These are phyloP conservation scores for Aspergillus persii DNA, from an alignment of 2,329 filamentous ascomycete genomes.

Conservation along the genomic window DNA sequence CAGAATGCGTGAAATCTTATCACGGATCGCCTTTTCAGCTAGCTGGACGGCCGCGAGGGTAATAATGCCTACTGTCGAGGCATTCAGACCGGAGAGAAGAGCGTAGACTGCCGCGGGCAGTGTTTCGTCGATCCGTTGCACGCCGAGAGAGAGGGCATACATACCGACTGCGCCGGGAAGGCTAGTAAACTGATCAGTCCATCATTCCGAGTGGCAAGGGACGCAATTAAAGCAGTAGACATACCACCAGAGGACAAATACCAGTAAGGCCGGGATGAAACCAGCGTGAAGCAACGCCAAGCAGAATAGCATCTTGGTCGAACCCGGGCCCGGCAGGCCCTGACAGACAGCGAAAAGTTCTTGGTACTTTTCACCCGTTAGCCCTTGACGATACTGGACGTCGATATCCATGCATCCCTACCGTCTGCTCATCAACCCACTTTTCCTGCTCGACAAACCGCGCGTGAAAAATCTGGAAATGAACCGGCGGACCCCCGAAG, in stretches of 20 bases:
- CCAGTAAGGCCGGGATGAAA: constrained; percentile 55
- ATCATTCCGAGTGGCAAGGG: not conserved
- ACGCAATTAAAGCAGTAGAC: constrained; percentile 1
- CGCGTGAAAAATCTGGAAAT: constrained; percentile 65
- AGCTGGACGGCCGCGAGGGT: constrained; percentile 68
- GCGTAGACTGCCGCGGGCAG: constrained; percentile 66
- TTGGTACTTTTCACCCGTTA: constrained; percentile 55
- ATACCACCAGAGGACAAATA: constrained; percentile 64
- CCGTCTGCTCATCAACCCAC: constrained; percentile 70
- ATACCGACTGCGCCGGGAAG: constrained; percentile 69
- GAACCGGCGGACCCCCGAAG: constrained; percentile 67
- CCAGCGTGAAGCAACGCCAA: constrained; percentile 65
- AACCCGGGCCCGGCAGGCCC: constrained; percentile 64
- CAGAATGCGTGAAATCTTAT: constrained; percentile 60
- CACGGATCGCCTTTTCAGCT: constrained; percentile 65
- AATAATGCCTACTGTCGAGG: constrained; percentile 69
- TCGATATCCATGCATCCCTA: constrained; percentile 31
- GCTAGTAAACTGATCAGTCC: constrained; percentile 34
- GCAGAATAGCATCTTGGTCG: constrained; percentile 70
- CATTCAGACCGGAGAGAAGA: constrained; percentile 68
- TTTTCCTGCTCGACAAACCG: constrained; percentile 58
- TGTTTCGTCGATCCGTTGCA: constrained; percentile 57
- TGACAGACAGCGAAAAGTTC: constrained; percentile 70
- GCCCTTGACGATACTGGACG: not conserved
- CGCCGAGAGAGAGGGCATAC: constrained; percentile 65